Evolutionary conservation across 129 eudicot genomes (phyloP).

Genomic region (Flaveria ramosissima): DNA sequence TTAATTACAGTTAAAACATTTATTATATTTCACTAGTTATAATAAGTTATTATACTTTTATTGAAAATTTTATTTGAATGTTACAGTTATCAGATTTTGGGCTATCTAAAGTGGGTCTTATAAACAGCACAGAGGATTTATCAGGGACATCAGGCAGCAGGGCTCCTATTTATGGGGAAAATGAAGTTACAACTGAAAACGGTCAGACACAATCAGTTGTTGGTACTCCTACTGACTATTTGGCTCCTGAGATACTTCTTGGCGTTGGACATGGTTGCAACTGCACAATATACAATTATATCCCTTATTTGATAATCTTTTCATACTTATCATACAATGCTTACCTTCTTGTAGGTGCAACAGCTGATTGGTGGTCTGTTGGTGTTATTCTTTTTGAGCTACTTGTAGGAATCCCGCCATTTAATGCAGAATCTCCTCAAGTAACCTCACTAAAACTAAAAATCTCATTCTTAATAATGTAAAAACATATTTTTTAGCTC

Average conservation of each 20-base stretch:
- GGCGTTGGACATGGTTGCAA: conserved; percentile 95
- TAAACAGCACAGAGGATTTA: conserved; percentile 95
- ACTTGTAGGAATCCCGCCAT: conserved; percentile 94
- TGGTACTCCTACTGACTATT: conserved; percentile 98
- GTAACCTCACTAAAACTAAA: conserved; percentile 35
- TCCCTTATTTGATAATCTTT: background rate
- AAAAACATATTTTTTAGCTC: background rate
- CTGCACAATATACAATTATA: conserved; percentile 13
- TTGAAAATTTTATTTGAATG: conserved; percentile 32
- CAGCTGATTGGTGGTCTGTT: conserved; percentile 99
- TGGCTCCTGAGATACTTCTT: conserved; percentile 99
- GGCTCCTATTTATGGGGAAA: conserved; percentile 46
- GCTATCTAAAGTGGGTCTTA: conserved; percentile 95
- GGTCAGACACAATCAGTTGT: conserved; percentile 86
- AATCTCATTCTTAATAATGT: background rate
- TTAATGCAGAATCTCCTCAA: conserved; percentile 93
- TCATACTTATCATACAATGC: conserved; percentile 14
- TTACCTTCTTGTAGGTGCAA: conserved; percentile 61
- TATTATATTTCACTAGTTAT: background rate
- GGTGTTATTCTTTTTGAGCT: conserved; percentile 96
- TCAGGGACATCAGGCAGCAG: conserved; percentile 66
- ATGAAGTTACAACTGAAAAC: conserved; percentile 56
- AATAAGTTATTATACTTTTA: background rate
- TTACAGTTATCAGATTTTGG: conserved; percentile 97
- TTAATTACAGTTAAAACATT: background rate